Base-by-base conservation (phyloP, 768 basidiomycete genomes). In the Rhizopogon salebrosus region DNA sequence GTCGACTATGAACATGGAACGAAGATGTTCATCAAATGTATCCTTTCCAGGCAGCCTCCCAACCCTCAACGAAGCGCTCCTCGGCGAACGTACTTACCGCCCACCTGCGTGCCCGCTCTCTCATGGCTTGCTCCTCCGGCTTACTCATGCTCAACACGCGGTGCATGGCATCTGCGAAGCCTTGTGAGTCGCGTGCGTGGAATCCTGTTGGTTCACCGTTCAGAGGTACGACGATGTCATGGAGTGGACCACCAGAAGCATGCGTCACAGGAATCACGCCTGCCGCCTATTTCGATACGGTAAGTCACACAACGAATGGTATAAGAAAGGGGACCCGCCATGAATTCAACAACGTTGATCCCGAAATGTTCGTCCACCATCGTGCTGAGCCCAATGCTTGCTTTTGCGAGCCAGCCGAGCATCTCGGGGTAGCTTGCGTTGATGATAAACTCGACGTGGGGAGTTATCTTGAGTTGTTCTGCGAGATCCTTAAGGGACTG, bases 311-410 rank as follows among this genome's bases (percentile, higher is more conserved):
- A 59, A 54, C 56, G 58, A 46, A 54, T 31, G 27, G 53, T 9
- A n/a, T 3, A 31, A 35, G 7, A 27, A 39, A 9, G 48, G 53
- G 27, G 57, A 57, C 20, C 67, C 80, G 57, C 95, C 95, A 98
- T 95, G 60, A 90, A 95, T 67, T 99, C 95, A 7, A 99, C 95
- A 35, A 99, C 79, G 60, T 94, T 97, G 66, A 99, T 98, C 2
- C 97, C 95, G 57, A 98, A 99, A 66, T 99, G 95, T 68, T 99
- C 95, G 63, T 98, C 94, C 0, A 93, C 80, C 95, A 99, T 99
- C 13, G 95, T 97, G 63, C 91, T 95, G 23, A 98, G 65, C 0
- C 95, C 95, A 14, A 98, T 78, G 56, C 85, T 89, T 1, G 93
- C 83, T 41, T 71, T 72, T 6, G 86, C 82, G 2, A 99, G 75